Base-by-base conservation (phyloP, 345 rosid genomes). In the Geranium rotundifolium region DNA sequence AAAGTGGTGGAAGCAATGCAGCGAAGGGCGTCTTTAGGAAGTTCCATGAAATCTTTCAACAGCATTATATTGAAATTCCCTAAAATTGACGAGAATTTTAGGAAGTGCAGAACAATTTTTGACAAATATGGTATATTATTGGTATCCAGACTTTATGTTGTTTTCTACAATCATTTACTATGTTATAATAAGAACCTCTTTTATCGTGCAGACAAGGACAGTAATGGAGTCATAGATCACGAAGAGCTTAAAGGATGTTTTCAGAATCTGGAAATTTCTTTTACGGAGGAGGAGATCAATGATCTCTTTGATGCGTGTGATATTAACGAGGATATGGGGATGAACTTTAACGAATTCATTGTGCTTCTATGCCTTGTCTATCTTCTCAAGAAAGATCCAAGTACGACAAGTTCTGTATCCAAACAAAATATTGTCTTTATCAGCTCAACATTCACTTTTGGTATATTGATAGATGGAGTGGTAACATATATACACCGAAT, bases 341-440 rank as follows among this genome's bases (percentile, higher is more conserved):
- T 92, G 67, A 77, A 81, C 50, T 92, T 92, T 83, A 85, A 84
- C 19, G 99, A 89, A 68, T 93, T 90, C 80, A 76, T 93, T 56
- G 99, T 93, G 34, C 90, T 89, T 64, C 91, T 93, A 41, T 87
- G 99, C 71, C 96, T 89, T 17, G 93, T 84, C 57, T 80, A 85
- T 80, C 97, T 93, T 74, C 83, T 93, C 61, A 85, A 90, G 75
- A 87, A 79, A 27, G 82, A 84, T 61, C 81, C 96, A n/a, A 60
- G 83, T 54, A 81, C 82, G 61, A 73, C 72, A 60, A 76, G 65
- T 27, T 73, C 87, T 67, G 96, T 89, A 83, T 82, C 84, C 82
- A 58, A 46, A 61, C 30, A 20, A 20, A 37, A 29, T 20, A 46
- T 10, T 37, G 37, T n/a, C 29, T 19, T 8, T 34, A 34, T 34